phyloP scores from a whole-genome alignment of 1,284 basidiomycete species.

The Boletus subluridellus region DNA sequence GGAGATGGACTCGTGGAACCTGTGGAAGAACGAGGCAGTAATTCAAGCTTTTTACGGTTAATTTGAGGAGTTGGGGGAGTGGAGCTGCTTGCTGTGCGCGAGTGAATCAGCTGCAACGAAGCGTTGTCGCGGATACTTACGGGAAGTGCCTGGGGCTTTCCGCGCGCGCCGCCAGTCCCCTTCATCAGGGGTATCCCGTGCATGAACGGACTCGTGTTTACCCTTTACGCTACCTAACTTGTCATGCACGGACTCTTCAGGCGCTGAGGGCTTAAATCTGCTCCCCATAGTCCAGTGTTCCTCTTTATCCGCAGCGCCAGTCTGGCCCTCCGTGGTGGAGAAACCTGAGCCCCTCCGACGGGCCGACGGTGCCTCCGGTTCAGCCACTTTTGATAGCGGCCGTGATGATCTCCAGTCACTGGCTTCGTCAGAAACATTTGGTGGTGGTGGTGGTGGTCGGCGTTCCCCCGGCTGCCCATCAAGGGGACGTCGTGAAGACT shows the following conservation, averaged over 20 bases:
- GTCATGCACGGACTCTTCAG: slow-evolving; percentile 41
- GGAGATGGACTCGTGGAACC: slow-evolving; percentile 65
- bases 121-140: slow-evolving; percentile 38
- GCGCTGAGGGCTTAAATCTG: slow-evolving; percentile 59
- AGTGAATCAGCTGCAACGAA: slow-evolving; percentile 7
- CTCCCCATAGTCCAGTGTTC: slow-evolving; percentile 70
- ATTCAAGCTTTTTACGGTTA: slow-evolving; percentile 73
- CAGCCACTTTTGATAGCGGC: slow-evolving; percentile 42
- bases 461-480: slow-evolving; percentile 51
- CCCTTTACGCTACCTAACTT: slow-evolving; percentile 51
- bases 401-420: slow-evolving; percentile 71
- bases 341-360: slow-evolving; percentile 59
- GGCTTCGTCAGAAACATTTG: slow-evolving; percentile 53
- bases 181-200: slow-evolving; percentile 50
- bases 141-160: slow-evolving; percentile 52
- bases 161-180: slow-evolving; percentile 65
- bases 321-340: slow-evolving; percentile 45
- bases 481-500: slow-evolving; percentile 59
- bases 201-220: slow-evolving; percentile 52
- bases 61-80: slow-evolving; percentile 78
- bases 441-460: slow-evolving; percentile 28
- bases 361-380: slow-evolving; percentile 46
- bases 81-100: slow-evolving; percentile 57
- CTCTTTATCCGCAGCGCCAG: slow-evolving; percentile 68
- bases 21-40: slow-evolving; percentile 70